These are phyloP conservation scores for Rhipidocladum racemiflorum DNA, from an alignment of 176 grass and related monocot species.

Conservation along the genomic window DNA sequence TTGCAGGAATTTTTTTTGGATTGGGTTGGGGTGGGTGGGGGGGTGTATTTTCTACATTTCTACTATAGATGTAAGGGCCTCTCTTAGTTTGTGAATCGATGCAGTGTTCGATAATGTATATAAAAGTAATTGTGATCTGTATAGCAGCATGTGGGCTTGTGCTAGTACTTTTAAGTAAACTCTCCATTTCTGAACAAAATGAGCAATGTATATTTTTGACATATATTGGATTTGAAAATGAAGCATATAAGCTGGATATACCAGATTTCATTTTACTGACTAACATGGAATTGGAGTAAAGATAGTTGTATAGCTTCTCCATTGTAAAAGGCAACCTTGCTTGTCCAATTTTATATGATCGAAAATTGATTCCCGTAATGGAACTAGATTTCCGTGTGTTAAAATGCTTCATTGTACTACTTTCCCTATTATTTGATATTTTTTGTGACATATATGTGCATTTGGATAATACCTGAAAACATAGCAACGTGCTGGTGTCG, in stretches of 20 bases:
- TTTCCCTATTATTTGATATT: neutral
- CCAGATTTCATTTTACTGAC: neutral
- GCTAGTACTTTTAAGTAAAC: neutral
- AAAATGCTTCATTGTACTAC: neutral
- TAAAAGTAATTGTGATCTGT: neutral
- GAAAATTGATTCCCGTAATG: neutral
- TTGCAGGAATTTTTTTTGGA: neutral
- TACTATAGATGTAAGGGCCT: neutral
- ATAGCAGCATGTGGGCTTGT: neutral
- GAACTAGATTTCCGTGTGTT: neutral
- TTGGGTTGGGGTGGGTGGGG: too few species aligned
- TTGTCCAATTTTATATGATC: neutral
- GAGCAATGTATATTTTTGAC: neutral
- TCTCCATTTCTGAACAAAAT: neutral
- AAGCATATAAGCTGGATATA: neutral
- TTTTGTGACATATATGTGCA: neutral
- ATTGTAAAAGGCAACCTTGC: neutral
- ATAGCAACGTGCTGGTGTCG: neutral
- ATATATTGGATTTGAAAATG: neutral
- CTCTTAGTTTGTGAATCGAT: neutral
- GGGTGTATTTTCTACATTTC: neutral
- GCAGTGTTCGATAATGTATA: neutral
- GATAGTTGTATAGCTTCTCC: neutral
- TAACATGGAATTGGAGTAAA: neutral
- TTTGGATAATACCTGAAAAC: slow-evolving; percentile 3